A percentile compares a stretch with the other conserved stretches of the same genome.
phyloP scores from a whole-genome alignment of 257 asterid species.

The Solanum appendiculatum region DNA sequence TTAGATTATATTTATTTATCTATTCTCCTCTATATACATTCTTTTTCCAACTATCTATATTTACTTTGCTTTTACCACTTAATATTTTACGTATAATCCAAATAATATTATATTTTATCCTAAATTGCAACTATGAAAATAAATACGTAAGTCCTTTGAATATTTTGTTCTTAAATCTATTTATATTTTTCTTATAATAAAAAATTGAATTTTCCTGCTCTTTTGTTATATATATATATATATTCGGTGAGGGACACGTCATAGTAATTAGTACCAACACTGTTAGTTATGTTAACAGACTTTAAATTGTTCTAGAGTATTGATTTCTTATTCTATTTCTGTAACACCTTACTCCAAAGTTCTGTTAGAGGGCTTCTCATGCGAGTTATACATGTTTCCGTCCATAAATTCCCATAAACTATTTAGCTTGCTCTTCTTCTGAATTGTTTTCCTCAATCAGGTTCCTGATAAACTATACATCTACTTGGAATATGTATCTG shows the following conservation, averaged over 20 bases:
- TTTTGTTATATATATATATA: too few species aligned
- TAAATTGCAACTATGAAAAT: background rate
- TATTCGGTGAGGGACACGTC: background rate
- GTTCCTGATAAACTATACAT: constrained; percentile 70
- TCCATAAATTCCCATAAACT: background rate
- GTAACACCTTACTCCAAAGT: background rate
- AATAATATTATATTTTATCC: background rate
- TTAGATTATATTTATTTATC: background rate
- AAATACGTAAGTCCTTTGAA: background rate
- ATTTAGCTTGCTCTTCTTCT: constrained; percentile 2
- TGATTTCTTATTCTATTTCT: background rate
- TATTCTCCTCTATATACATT: background rate
- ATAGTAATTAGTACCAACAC: background rate
- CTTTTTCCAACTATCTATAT: background rate
- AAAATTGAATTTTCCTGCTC: background rate
- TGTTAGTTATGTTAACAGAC: background rate
- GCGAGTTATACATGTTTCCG: background rate
- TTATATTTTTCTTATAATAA: background rate
- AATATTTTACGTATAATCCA: background rate
- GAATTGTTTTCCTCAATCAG: constrained; percentile 31
- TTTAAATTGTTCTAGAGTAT: background rate
- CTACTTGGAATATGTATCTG: constrained; percentile 92
- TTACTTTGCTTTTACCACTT: background rate
- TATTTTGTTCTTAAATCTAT: background rate
- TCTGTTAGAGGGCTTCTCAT: background rate